These are phyloP conservation scores for Russula emetica DNA, from an alignment of 768 basidiomycete species.

Conservation along the genomic window DNA sequence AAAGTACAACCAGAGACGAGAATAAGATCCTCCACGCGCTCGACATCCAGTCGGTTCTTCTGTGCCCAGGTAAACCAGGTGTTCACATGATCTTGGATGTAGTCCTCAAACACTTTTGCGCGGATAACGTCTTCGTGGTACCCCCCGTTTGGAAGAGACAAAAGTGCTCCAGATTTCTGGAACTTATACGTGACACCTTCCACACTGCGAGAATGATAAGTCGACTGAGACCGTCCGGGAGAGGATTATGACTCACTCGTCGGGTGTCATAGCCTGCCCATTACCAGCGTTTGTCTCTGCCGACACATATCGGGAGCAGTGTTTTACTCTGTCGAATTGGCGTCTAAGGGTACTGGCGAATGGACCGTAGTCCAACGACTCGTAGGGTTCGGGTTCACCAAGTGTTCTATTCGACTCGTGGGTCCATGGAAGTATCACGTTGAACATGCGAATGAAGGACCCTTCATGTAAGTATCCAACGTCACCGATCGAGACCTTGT, in stretches of 20 bases:
- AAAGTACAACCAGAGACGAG: conserved; percentile 16
- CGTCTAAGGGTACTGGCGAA: not conserved
- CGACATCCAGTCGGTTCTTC: not conserved
- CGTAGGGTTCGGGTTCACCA: not conserved
- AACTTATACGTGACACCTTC: not conserved
- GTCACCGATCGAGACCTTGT: conserved; percentile 24
- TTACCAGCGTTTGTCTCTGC: not conserved
- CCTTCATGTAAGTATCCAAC: conserved; percentile 26
- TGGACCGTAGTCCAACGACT: not conserved
- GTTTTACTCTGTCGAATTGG: not conserved
- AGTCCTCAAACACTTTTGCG: conserved; percentile 1
- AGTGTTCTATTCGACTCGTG: not conserved
- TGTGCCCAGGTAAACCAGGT: conserved; percentile 5
- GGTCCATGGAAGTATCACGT: conserved; percentile 2
- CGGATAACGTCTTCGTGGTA: not conserved
- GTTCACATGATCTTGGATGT: not conserved
- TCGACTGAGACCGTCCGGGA: not conserved
- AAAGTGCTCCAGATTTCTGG: not conserved
- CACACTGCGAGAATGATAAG: not conserved
- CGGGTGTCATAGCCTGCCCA: too few species aligned
- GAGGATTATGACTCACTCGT: not conserved
- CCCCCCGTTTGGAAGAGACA: conserved; percentile 1
- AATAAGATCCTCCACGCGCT: conserved; percentile 18
- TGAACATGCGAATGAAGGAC: conserved; percentile 25
- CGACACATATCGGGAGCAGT: not conserved